Conservation (phyloP, 177 flowering plant species). For the Vitis hybrid region DNA sequence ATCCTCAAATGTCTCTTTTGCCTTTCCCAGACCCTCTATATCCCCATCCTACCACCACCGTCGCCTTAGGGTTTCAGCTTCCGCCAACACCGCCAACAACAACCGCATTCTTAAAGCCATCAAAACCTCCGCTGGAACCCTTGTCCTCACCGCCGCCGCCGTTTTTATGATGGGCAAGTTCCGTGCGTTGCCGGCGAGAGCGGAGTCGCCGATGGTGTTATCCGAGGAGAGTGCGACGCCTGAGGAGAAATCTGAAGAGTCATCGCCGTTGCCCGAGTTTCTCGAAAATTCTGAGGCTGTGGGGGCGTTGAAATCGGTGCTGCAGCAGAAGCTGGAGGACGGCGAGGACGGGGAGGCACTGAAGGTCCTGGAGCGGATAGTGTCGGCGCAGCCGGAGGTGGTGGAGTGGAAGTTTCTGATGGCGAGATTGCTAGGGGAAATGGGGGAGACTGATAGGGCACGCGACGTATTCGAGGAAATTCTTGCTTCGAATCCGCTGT, state of each 20-base stretch:
- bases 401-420: constrained; percentile 66
- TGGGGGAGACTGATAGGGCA: constrained; percentile 54
- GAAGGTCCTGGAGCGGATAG: constrained; percentile 41
- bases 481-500: constrained; percentile 54
- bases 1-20: no score
- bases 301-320: constrained; percentile 47
- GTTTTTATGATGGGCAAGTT: constrained; percentile 31
- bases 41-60: background rate
- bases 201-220: constrained; percentile 28
- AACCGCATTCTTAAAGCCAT: constrained; percentile 21
- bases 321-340: constrained; percentile 58
- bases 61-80: background rate
- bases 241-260: constrained; percentile 12
- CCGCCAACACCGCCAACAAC: background rate
- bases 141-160: constrained; percentile 38
- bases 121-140: constrained; percentile 29
- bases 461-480: constrained; percentile 69
- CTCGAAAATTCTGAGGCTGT: constrained; percentile 49
- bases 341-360: constrained; percentile 69
- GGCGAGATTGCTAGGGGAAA: constrained; percentile 63
- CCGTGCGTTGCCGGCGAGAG: constrained; percentile 39
- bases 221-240: constrained; percentile 13
- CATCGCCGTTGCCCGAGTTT: constrained; percentile 45
- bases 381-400: constrained; percentile 52
- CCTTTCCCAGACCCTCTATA: background rate